phyloP scores from a whole-genome alignment of 495 filamentous ascomycete genomes.

The Aspergillus heteromorphus region DNA sequence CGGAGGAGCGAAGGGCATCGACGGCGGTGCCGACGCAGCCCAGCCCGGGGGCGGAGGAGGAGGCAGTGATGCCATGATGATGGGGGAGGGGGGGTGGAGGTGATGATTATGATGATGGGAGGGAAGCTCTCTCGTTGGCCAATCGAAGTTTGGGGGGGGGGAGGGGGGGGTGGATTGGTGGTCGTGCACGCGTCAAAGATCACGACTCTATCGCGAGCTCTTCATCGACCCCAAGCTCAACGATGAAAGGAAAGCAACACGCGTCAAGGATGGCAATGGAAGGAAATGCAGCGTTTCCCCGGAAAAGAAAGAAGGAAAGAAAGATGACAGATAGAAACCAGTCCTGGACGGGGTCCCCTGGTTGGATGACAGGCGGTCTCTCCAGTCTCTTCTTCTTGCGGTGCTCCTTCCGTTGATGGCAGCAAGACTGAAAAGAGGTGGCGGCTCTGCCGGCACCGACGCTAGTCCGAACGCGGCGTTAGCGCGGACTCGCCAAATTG shows the following conservation, averaged over 20 bases:
- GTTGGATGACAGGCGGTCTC: slow-evolving; percentile 22
- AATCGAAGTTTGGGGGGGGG: slow-evolving; percentile 24
- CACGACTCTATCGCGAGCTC: slow-evolving; percentile 21
- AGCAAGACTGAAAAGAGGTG: slow-evolving; percentile 32
- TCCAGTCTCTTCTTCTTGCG: slow-evolving; percentile 14
- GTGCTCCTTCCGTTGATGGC: slow-evolving; percentile 28
- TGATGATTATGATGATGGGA: too few relatives aligned
- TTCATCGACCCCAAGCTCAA: slow-evolving; percentile 9
- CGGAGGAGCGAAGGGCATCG: slow-evolving; percentile 72
- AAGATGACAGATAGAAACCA: too few relatives aligned
- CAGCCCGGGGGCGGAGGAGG: slow-evolving; percentile 74
- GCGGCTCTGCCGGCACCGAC: slow-evolving; percentile 27
- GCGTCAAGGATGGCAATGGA: slow-evolving; percentile 2
- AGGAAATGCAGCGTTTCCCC: slow-evolving; percentile 28
- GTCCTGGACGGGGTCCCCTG: slow-evolving; percentile 53
- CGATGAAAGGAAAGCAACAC: slow-evolving; percentile 1
- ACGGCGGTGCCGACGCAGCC: slow-evolving; percentile 65
- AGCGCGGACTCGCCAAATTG: slow-evolving; percentile 43
- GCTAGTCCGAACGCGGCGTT: slow-evolving; percentile 27
- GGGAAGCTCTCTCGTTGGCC: slow-evolving; percentile 22
- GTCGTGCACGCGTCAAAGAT: slow-evolving; percentile 29
- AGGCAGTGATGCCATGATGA: slow-evolving; percentile 68
- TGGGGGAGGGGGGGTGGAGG: slow-evolving; percentile 24
- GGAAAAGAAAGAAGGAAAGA: slow-evolving; percentile 47
- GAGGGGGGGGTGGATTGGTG: not conserved